Conservation (phyloP, 768 basidiomycete genomes). For the Phaffia australis region DNA sequence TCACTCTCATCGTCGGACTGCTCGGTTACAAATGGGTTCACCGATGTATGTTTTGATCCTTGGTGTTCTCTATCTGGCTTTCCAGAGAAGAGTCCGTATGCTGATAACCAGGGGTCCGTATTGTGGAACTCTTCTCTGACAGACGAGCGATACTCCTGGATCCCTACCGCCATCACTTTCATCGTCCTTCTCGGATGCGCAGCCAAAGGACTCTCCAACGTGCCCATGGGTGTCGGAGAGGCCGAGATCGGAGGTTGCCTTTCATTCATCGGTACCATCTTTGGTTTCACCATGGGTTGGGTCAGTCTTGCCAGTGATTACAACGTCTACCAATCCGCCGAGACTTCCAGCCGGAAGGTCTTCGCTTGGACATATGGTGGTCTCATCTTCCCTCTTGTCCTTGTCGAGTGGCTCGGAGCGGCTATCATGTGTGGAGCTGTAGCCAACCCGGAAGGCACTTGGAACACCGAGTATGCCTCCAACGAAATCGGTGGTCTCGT, state of each 20-base stretch:
- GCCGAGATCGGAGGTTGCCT: conserved; percentile 39
- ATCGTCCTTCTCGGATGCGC: conserved; percentile 36
- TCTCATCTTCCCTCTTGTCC: conserved; percentile 35
- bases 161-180: conserved; percentile 42
- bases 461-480: conserved; percentile 34
- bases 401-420: conserved; percentile 45
- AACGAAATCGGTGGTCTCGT: conserved; percentile 46
- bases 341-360: conserved; percentile 38
- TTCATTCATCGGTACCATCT: conserved; percentile 37
- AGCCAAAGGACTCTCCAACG: conserved; percentile 32
- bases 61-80: too few species aligned
- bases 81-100: too few species aligned
- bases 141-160: conserved; percentile 43
- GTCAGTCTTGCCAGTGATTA: conserved; percentile 34
- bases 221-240: conserved; percentile 35
- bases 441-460: conserved; percentile 35
- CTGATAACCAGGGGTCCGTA: too few species aligned
- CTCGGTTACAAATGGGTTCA: conserved; percentile 25
- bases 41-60: neutral
- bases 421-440: conserved; percentile 41
- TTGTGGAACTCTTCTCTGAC: neutral
- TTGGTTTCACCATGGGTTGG: conserved; percentile 41
- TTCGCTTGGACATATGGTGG: conserved; percentile 42
- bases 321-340: conserved; percentile 42
- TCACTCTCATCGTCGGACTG: conserved; percentile 50